Percentiles rank a stretch among this genome's conserved stretches.
Conservation (phyloP, 768 basidiomycete genomes). For the Lactifluus pinguis region DNA sequence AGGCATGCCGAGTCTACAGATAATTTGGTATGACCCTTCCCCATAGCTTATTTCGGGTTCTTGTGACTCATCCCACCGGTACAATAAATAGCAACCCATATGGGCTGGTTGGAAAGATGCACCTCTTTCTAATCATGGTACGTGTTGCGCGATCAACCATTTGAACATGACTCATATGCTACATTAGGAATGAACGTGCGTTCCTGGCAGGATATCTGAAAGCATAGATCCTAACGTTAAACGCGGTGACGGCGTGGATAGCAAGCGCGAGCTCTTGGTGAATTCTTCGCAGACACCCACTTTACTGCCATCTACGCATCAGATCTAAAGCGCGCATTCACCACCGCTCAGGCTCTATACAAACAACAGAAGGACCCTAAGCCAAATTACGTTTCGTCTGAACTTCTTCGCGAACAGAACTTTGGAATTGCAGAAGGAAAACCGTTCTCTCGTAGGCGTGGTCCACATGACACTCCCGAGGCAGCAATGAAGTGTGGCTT, state of each 20-base stretch:
- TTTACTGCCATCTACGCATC: constrained; percentile 59
- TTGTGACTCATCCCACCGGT: background rate
- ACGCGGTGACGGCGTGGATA: constrained; percentile 1
- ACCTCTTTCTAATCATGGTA: constrained; percentile 67
- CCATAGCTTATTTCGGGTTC: background rate
- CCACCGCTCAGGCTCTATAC: constrained; percentile 50
- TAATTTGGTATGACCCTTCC: constrained; percentile 45
- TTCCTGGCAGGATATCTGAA: background rate
- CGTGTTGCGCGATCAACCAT: background rate
- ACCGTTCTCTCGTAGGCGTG: constrained; percentile 30
- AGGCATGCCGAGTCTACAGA: constrained; percentile 74
- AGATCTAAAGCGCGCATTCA: constrained; percentile 51
- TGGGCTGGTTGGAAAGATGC: constrained; percentile 78
- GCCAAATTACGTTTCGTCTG: constrained; percentile 39
- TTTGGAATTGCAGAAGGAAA: constrained; percentile 67
- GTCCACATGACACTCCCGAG: constrained; percentile 22
- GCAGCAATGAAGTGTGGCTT: constrained; percentile 44
- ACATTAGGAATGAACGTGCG: constrained; percentile 28
- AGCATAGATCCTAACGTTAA: background rate
- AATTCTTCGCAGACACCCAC: constrained; percentile 37
- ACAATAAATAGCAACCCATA: constrained; percentile 29
- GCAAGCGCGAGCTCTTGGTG: constrained; percentile 40
- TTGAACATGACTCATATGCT: background rate
- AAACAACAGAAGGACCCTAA: constrained; percentile 39
- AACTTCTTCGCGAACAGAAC: constrained; percentile 54